These are phyloP conservation scores for Pythium phragmitis DNA, from an alignment of 352 stramenopile species.

Conservation along the genomic window DNA sequence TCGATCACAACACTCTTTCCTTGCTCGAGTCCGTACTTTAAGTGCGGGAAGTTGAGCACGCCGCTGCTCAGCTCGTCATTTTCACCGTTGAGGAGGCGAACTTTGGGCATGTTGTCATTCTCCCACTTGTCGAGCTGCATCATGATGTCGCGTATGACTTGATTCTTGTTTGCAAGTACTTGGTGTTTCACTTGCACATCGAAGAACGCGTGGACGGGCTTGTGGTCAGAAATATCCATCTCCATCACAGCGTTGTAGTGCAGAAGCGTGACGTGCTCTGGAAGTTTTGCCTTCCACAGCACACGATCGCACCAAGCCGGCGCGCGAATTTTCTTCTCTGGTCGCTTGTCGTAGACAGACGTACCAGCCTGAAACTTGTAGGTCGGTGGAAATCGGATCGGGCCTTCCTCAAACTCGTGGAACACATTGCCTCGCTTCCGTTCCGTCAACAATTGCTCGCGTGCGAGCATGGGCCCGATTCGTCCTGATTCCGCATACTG, in stretches of 20 bases:
- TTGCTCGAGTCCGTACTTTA: constrained; percentile 70
- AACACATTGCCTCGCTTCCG: constrained; percentile 73
- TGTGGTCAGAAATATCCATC: constrained; percentile 98
- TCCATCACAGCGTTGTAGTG: constrained; percentile 89
- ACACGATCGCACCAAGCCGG: constrained; percentile 96
- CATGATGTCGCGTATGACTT: constrained; percentile 93
- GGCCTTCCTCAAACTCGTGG: constrained; percentile 89
- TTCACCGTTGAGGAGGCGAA: constrained; percentile 73
- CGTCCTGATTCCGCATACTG: constrained; percentile 45
- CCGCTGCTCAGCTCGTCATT: constrained; percentile 41
- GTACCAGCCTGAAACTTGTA: constrained; percentile 98
- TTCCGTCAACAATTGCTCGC: constrained; percentile 75
- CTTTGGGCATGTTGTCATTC: constrained; percentile 94
- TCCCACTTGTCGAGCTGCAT: constrained; percentile 95
- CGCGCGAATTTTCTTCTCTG: constrained; percentile 98
- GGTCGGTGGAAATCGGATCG: constrained; percentile 92
- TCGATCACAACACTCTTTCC: constrained; percentile 65
- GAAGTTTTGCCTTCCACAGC: constrained; percentile 72
- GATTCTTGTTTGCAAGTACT: constrained; percentile 86
- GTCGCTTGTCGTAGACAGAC: constrained; percentile 94
- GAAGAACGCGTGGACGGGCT: constrained; percentile 95
- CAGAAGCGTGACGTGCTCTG: constrained; percentile 52
- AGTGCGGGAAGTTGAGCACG: constrained; percentile 59
- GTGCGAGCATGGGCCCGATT: constrained; percentile 36
- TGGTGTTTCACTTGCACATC: constrained; percentile 92